phyloP scores from a whole-genome alignment of 106 monocot species.

The Acorus gramineus region DNA sequence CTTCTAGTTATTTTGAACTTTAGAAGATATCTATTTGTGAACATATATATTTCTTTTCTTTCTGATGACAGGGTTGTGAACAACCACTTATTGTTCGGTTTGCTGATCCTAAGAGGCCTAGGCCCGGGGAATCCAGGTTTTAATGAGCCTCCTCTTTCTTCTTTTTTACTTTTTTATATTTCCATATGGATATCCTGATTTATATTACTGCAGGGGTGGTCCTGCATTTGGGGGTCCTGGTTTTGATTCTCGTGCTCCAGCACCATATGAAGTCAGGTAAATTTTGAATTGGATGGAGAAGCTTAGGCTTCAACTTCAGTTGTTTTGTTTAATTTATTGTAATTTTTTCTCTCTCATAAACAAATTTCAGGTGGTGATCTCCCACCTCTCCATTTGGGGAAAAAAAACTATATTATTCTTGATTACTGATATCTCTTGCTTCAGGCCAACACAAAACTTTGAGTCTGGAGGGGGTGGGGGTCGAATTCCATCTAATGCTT shows the following conservation, averaged over 20 bases:
- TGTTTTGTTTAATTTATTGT: too few relatives aligned
- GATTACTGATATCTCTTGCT: background rate
- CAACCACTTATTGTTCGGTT: constrained; percentile 94
- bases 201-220: constrained; percentile 42
- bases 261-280: constrained; percentile 55
- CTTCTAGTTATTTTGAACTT: too few relatives aligned
- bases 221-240: constrained; percentile 98
- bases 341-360: too few relatives aligned
- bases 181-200: too few relatives aligned
- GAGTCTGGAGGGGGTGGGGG: constrained; percentile 39
- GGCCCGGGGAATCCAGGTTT: constrained; percentile 75
- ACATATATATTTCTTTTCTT: background rate
- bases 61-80: constrained; percentile 70
- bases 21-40: too few relatives aligned
- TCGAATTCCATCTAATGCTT: constrained; percentile 41
- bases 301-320: background rate
- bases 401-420: background rate
- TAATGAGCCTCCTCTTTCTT: background rate
- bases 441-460: constrained; percentile 41
- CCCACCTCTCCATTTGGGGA: too few relatives aligned
- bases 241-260: constrained; percentile 72
- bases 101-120: constrained; percentile 97
- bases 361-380: too few relatives aligned
- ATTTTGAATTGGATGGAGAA: background rate
- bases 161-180: background rate